These are phyloP conservation scores for Pseudocercospora macadamiae DNA, from an alignment of 2,329 filamentous ascomycete species.

Conservation along the genomic window DNA sequence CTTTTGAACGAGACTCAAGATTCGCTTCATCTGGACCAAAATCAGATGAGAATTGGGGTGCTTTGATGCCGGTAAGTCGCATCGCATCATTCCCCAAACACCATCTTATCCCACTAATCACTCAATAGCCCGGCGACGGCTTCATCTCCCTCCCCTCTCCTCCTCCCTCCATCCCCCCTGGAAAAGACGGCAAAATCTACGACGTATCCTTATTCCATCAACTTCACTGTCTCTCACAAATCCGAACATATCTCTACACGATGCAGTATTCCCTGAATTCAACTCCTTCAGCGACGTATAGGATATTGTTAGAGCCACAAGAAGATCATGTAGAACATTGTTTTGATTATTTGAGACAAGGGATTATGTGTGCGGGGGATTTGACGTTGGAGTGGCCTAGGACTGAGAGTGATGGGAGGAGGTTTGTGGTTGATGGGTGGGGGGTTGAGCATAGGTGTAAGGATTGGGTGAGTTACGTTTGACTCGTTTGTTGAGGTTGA, in stretches of 20 bases:
- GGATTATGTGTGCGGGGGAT: conserved; percentile 34
- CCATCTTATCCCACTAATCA: no score
- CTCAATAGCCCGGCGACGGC: conserved; percentile 38
- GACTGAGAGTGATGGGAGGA: conserved; percentile 33
- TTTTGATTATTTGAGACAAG: conserved; percentile 37
- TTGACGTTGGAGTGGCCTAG: conserved; percentile 38
- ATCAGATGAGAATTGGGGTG: conserved; percentile 35
- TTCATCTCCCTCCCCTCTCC: conserved; percentile 37
- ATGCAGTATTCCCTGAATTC: conserved; percentile 75
- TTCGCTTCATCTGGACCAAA: conserved; percentile 29
- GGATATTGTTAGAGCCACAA: conserved; percentile 27
- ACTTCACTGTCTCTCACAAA: conserved; percentile 39
- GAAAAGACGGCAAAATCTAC: conserved; percentile 38
- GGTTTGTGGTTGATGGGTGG: conserved; percentile 41
- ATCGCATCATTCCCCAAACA: no score
- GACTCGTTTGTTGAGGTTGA: neutral
- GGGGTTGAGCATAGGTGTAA: conserved; percentile 36
- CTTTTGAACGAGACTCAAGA: conserved; percentile 31
- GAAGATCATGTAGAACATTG: conserved; percentile 36
- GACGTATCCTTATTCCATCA: conserved; percentile 42
- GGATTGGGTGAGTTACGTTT: conserved; percentile 33
- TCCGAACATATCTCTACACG: conserved; percentile 72
- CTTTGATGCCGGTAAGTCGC: conserved; percentile 29
- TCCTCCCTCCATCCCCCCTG: conserved; percentile 29
- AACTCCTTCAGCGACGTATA: conserved; percentile 24